phyloP scores from a whole-genome alignment of 495 filamentous ascomycete genomes.

The Sphaerosporella brunnea region DNA sequence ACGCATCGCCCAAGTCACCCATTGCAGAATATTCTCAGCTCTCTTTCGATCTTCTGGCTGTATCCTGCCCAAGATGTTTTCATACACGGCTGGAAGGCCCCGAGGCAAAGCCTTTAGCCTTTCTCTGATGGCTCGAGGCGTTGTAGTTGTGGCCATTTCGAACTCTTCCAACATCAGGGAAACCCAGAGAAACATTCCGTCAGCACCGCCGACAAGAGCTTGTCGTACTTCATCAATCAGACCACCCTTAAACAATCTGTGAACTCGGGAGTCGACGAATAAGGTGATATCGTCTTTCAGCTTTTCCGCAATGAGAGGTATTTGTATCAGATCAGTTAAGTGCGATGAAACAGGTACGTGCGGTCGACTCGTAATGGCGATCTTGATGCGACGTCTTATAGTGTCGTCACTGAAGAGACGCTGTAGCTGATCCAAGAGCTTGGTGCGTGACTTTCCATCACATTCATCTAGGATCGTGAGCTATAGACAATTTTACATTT shows the following conservation, averaged over 20 bases:
- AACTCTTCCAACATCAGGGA: conserved; percentile 8
- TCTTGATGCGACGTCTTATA: neutral
- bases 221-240: conserved; percentile 8
- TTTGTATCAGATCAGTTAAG: neutral
- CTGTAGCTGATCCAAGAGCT: neutral
- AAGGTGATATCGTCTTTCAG: neutral
- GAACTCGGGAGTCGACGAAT: conserved; percentile 2
- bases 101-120: conserved; percentile 9
- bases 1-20: conserved; percentile 6
- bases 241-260: neutral
- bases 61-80: conserved; percentile 5
- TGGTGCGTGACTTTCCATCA: conserved; percentile 2
- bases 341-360: conserved; percentile 1
- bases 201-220: conserved; percentile 7
- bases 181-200: conserved; percentile 16
- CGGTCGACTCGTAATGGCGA: conserved; percentile 1
- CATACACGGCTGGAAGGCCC: conserved; percentile 4
- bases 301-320: neutral
- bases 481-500: no score
- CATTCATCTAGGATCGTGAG: conserved; percentile 8
- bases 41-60: neutral
- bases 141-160: conserved; percentile 5
- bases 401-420: neutral
- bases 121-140: neutral
- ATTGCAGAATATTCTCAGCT: conserved; percentile 11